Evolutionary conservation across 1,139 yeast genomes (phyloP).

Genomic region (Candida pseudoviswanathii): DNA sequence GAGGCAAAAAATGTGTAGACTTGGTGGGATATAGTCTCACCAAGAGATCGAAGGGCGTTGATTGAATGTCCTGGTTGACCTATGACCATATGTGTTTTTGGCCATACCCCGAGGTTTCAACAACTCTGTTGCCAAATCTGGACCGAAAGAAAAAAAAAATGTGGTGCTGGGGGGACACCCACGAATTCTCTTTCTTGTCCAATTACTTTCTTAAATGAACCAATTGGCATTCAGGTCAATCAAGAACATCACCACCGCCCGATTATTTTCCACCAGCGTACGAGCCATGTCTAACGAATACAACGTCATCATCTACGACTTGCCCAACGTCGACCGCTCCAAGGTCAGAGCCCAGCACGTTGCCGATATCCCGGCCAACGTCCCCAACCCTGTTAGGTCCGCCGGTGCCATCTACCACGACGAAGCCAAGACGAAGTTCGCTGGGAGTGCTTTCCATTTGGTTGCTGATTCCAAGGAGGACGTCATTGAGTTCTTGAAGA

Average conservation of each 20-base stretch:
- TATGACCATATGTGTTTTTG: background rate
- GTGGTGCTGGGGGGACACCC: background rate
- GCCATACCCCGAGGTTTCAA: background rate
- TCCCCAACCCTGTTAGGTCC: slow-evolving; percentile 58
- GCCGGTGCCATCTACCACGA: slow-evolving; percentile 68
- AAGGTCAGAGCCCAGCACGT: slow-evolving; percentile 61
- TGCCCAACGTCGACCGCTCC: slow-evolving; percentile 62
- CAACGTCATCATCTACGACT: slow-evolving; percentile 72
- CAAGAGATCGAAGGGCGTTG: background rate
- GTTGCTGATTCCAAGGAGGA: slow-evolving; percentile 66
- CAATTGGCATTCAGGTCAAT: background rate
- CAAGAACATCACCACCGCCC: background rate
- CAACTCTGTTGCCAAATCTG: background rate
- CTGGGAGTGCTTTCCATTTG: slow-evolving; percentile 69
- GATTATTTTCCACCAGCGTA: slow-evolving; percentile 9
- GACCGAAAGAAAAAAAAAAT: too few relatives aligned
- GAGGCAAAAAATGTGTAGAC: background rate
- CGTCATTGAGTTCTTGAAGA: slow-evolving; percentile 60
- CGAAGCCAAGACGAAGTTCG: slow-evolving; percentile 55
- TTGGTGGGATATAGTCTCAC: background rate
- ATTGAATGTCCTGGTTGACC: too few relatives aligned
- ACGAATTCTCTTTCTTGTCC: background rate
- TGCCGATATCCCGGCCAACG: slow-evolving; percentile 51
- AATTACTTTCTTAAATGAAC: slow-evolving; percentile 3
- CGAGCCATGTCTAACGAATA: slow-evolving; percentile 46